A percentile compares a stretch with the other conserved stretches of the same genome.
phyloP scores from a whole-genome alignment of 768 basidiomycete genomes.

The Boletus tomentosulus region DNA sequence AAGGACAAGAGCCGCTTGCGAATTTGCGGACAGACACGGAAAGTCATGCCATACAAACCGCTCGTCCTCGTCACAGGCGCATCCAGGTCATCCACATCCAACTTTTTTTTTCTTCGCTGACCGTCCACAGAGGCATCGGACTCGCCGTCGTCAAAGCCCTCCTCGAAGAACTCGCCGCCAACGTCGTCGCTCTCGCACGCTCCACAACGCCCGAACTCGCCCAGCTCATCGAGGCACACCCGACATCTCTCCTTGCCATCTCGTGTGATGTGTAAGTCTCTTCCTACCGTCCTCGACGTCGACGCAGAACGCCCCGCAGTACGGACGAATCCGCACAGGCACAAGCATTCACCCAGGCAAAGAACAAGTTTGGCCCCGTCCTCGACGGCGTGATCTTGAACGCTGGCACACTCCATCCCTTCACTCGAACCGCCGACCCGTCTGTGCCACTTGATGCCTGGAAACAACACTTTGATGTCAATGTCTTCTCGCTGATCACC shows the following conservation, averaged over 20 bases:
- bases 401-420: constrained; percentile 73
- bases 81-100: constrained; percentile 52
- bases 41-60: constrained; percentile 31
- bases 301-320: constrained; percentile 35
- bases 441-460: constrained; percentile 52
- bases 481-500: constrained; percentile 80
- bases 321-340: constrained; percentile 52
- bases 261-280: constrained; percentile 73
- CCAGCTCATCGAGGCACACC: constrained; percentile 40
- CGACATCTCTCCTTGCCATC: constrained; percentile 44
- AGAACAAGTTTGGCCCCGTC: constrained; percentile 54
- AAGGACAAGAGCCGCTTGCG: constrained; percentile 8
- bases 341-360: constrained; percentile 52
- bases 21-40: constrained; percentile 24
- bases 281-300: neutral
- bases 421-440: constrained; percentile 53
- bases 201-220: constrained; percentile 61
- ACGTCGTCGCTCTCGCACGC: constrained; percentile 76
- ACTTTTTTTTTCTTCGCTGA: constrained; percentile 4
- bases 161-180: constrained; percentile 55
- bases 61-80: constrained; percentile 83
- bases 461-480: constrained; percentile 77
- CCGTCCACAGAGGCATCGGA: constrained; percentile 60
- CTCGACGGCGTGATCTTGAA: constrained; percentile 77
- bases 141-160: constrained; percentile 71